A percentile compares a stretch with the other conserved stretches of the same genome.
These are phyloP conservation scores for Calocybe cyanea DNA, from an alignment of 768 basidiomycete genomes.

Conservation along the genomic window DNA sequence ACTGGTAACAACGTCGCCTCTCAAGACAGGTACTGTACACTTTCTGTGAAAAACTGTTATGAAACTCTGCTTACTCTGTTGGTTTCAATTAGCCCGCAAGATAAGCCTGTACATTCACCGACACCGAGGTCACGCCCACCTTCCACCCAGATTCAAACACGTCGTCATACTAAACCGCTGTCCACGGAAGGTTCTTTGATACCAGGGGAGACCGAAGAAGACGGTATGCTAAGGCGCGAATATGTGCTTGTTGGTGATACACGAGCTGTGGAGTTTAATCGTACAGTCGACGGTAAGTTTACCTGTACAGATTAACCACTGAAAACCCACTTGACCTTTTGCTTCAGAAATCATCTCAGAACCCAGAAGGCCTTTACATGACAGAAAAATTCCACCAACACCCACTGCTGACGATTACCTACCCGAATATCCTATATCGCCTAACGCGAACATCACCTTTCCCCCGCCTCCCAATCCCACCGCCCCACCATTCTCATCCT, in stretches of 20 bases:
- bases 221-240: conserved; percentile 74
- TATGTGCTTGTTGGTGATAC: conserved; percentile 94
- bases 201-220: conserved; percentile 82
- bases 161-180: conserved; percentile 28
- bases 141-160: conserved; percentile 12
- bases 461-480: conserved; percentile 61
- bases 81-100: no score
- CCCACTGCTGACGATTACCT: conserved; percentile 45
- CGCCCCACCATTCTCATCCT: conserved; percentile 56
- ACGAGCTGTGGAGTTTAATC: conserved; percentile 87
- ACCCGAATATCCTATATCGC: conserved; percentile 29
- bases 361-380: conserved; percentile 56
- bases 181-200: conserved; percentile 64
- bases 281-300: conserved; percentile 79
- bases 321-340: not conserved
- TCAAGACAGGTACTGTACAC: conserved; percentile 24
- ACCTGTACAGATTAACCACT: not conserved
- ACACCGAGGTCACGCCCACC: conserved; percentile 10
- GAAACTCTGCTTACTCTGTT: no score
- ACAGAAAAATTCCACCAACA: conserved; percentile 47
- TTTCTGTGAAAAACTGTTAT: not conserved
- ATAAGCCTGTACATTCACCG: no score
- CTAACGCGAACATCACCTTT: conserved; percentile 50
- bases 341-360: conserved; percentile 58
- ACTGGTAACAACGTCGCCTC: conserved; percentile 18